phyloP scores from a whole-genome alignment of 2,329 filamentous ascomycete species.

The Anthostomella pinea region DNA sequence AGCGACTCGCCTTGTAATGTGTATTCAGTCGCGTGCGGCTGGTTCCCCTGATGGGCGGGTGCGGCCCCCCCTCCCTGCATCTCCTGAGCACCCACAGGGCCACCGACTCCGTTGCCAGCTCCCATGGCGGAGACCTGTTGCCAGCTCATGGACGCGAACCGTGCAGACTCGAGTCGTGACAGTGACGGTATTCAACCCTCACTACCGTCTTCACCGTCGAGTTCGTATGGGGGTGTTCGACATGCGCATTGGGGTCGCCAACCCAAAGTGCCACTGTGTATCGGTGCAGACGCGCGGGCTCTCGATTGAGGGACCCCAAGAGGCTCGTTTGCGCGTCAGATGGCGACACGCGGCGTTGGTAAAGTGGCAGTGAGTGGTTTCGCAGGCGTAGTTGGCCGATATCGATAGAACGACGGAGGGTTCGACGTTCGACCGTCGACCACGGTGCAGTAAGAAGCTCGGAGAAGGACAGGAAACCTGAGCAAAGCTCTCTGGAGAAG shows the following conservation, averaged over 20 bases:
- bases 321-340: no score
- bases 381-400: no score
- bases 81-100: constrained; percentile 42
- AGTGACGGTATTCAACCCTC: constrained; percentile 17
- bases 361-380: no score
- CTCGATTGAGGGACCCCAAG: no score
- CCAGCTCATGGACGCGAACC: constrained; percentile 33
- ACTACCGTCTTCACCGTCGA: constrained; percentile 28
- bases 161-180: constrained; percentile 5
- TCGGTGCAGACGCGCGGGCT: no score
- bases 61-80: constrained; percentile 31
- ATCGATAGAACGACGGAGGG: no score
- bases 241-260: constrained; percentile 26
- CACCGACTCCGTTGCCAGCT: constrained; percentile 40
- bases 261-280: no score
- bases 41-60: constrained; percentile 41
- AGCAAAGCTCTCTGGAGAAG: no score
- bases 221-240: constrained; percentile 11
- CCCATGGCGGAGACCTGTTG: constrained; percentile 39
- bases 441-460: no score
- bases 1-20: constrained; percentile 57
- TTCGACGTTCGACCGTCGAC: no score
- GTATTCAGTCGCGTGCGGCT: constrained; percentile 60
- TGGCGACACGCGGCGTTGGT: no score
- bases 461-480: no score